phyloP scores from a whole-genome alignment of 2,329 filamentous ascomycete species.

The Exophiala mesophila region DNA sequence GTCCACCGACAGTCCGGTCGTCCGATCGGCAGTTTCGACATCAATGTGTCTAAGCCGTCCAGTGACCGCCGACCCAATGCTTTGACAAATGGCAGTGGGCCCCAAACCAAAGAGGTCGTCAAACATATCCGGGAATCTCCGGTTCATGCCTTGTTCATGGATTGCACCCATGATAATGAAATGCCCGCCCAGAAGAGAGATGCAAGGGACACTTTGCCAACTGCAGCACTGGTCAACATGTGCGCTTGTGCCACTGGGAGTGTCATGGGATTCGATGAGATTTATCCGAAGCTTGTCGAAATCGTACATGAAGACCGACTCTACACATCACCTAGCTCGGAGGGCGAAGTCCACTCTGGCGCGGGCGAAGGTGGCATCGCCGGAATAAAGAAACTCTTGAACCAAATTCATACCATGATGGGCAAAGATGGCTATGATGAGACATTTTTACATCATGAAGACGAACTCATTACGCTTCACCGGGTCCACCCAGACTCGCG shows the following conservation, averaged over 20 bases:
- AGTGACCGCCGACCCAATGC: slow-evolving; percentile 27
- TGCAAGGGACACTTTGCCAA: slow-evolving; percentile 87
- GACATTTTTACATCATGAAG: slow-evolving; percentile 93
- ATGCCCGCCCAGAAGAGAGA: slow-evolving; percentile 92
- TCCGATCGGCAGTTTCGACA: slow-evolving; percentile 93
- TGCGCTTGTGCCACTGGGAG: slow-evolving; percentile 91
- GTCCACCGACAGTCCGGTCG: slow-evolving; percentile 91
- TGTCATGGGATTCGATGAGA: slow-evolving; percentile 96
- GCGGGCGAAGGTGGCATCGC: slow-evolving; percentile 80
- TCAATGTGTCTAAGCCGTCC: slow-evolving; percentile 53
- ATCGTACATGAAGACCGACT: slow-evolving; percentile 81
- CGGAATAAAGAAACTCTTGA: slow-evolving; percentile 84
- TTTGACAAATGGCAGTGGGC: slow-evolving; percentile 27
- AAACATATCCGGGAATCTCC: slow-evolving; percentile 80
- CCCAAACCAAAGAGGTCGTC: slow-evolving; percentile 55
- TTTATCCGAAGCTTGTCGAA: slow-evolving; percentile 90
- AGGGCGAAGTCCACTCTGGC: slow-evolving; percentile 56
- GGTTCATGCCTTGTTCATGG: slow-evolving; percentile 94
- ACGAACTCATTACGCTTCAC: slow-evolving; percentile 94
- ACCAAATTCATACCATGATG: slow-evolving; percentile 93
- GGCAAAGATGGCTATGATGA: slow-evolving; percentile 91
- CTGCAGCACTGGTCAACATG: slow-evolving; percentile 91
- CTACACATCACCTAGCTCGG: slow-evolving; percentile 74
- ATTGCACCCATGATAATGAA: slow-evolving; percentile 98
- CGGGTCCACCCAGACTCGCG: slow-evolving; percentile 86